A percentile compares a stretch with the other conserved stretches of the same genome.
Evolutionary conservation across 139 green algal species (phyloP).

Genomic region (Haematococcus lacustris): DNA sequence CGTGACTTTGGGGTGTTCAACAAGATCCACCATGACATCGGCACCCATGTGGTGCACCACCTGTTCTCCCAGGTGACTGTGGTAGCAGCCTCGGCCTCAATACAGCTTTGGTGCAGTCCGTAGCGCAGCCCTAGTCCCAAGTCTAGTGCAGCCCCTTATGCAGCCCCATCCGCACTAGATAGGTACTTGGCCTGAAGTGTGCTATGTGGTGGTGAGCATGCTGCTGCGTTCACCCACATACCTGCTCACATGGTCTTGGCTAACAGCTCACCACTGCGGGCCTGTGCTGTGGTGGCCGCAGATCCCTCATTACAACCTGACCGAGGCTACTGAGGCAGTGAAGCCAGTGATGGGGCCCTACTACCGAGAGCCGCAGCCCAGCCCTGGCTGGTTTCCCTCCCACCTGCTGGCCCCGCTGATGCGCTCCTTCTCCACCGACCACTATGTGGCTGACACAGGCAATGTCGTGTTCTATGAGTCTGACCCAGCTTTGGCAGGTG

Average conservation of each 20-base stretch:
- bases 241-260: too few relatives aligned
- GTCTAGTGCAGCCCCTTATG: not conserved
- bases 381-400: constrained; percentile 57
- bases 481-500: too few relatives aligned
- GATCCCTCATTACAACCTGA: constrained; percentile 94
- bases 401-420: constrained; percentile 75
- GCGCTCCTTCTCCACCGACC: constrained; percentile 72
- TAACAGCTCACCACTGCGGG: too few relatives aligned
- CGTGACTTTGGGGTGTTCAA: constrained; percentile 96
- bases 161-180: not conserved
- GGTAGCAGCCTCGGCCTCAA: not conserved
- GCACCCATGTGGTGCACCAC: constrained; percentile 92
- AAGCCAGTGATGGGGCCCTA: constrained; percentile 90
- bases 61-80: constrained; percentile 69
- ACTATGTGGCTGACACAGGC: constrained; percentile 76
- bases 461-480: constrained; percentile 84
- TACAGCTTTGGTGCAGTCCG: not conserved
- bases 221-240: not conserved
- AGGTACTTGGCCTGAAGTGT: not conserved
- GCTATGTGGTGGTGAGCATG: not conserved
- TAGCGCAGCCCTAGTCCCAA: not conserved
- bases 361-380: constrained; percentile 74
- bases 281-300: constrained; percentile 20
- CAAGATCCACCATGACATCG: constrained; percentile 96
- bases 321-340: constrained; percentile 78